Evolutionary conservation across 805 yeast species (phyloP), one percentile per base, ranked within the genome.

Genomic region (Wickerhamomyces mucosus): DNA sequence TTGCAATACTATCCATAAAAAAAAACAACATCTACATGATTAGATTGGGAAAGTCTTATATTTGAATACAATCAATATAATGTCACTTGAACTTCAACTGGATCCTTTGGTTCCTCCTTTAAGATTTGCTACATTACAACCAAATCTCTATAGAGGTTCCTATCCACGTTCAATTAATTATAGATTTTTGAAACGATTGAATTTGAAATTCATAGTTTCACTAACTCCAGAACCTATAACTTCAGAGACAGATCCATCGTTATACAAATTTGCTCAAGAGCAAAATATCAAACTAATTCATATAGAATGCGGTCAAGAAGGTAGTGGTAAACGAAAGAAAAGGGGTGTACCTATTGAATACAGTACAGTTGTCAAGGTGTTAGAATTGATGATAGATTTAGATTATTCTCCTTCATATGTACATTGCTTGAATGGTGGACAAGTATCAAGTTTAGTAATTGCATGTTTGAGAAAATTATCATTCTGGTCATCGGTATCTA

Each of bases 391-490:
- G 37, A 61, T 79, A 11, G 74, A 79, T 46, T 59, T 63, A 16
- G 66, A 68, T 14, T 59, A 65, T 40, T 70, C 77, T 9, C 95
- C 96, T 1, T 61, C 80, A 2, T 88, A 81, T 50, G 53, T 89
- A 5, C 96, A 89, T 55, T 89, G 97, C 53, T 59, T 77, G 17
- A 88, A 85, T 49, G 97, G 96, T 0, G 86, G 94, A 8, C 86
- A 84, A 41, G 79, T 83, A 3, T 83, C 95, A 0, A 73, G 89
- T 16, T 60, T 92, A 28, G 74, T 84, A 2, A 69, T 89, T 16
- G 97, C 96, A 4, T 86, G 96, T 51, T 58, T 86, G 23, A 58
- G 98, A 21, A 82, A 82, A 43, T 58, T 82, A 14, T 80, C 84
- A 17, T 74, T 79, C 43, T 92, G 98, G 98, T 78, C 92, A 8